Evolutionary conservation across 2,329 filamentous ascomycete species (phyloP), one percentile per base, ranked within the genome.

Genomic region (Beauveria brongniartii): DNA sequence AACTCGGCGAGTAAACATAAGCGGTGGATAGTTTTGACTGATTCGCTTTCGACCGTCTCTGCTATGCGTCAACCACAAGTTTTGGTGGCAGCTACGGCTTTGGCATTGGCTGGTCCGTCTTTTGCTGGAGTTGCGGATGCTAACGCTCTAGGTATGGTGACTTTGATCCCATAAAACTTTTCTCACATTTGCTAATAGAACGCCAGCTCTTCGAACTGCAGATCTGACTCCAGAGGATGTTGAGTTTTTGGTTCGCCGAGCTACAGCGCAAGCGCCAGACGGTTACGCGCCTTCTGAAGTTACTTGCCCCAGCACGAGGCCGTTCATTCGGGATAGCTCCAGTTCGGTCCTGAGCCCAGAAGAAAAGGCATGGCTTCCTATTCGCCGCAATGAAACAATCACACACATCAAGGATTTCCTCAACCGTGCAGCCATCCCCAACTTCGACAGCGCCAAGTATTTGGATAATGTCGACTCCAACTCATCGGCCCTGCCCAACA

Each of bases 371-470:
- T 97, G 92, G 91, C 79, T 96, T 16, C 70, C 83, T 55, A 79
- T 79, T 63, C 84, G 93, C 62, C 83, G 91, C 64, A 83, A 84
- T 63, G 87, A 87, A 65, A 95, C 91, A 0, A 75, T 92, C 20
- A 74, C 84, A 10, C 86, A 90, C n/a, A 87, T 97, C 82, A 83
- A 80, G 60, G 80, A 88, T 20, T 85, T 96, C 65, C 80, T 97
- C 56, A 77, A 77, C 20, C 83, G 89, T 62, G 80, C 90, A 69
- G 85, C 85, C 67, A 92, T 97, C 64, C 75, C 82, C n/a, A 85
- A 82, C 62, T 93, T 97, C 64, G 87, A 96, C 73, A 87, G 86
- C n/a, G 78, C 78, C 1, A 71, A 75, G 1, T 97, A 94, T 71
- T 85, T 97, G 67, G 57, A 65, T 22, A 63, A 72, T 62, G 73